Evolutionary conservation across 257 asterid genomes (phyloP), one percentile per base, ranked within the genome.

Genomic region (Fraxinus excelsior): DNA sequence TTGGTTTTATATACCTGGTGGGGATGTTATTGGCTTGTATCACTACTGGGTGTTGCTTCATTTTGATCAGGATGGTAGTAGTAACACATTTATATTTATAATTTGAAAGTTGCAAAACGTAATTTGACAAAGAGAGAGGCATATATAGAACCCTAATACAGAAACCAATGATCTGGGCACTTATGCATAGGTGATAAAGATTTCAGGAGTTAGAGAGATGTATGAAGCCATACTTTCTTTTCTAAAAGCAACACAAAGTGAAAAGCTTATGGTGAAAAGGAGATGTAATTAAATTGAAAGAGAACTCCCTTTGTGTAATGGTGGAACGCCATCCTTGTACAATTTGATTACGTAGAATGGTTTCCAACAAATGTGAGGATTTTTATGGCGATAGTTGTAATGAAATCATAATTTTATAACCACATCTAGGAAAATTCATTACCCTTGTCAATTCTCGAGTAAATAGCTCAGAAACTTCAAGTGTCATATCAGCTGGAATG

Each of bases 371-470:
- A 46, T 46, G 21, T 46, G n/a, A 46, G 58, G 58, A 46, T 14
- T 46, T 46, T 16, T 46, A 21, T 46, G 58, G 58, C 58, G 7
- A 46, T 16, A 46, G 58, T 46, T 14, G 58, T 46, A 14, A 46
- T 46, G 58, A 16, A 6, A 46, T 46, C 58, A 46, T 16, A 46
- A 16, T 46, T 7, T 46, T 46, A 14, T 16, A 46, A 46, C 58
- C 58, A 71, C 72, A 79, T 74, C 70, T 72, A 72, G 78, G 85
- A 49, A 71, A 73, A 68, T 67, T 32, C 38, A 51, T 86, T 92
- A 94, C 98, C 94, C 97, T 87, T 78, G 97, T 85, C 90, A 95
- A 79, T 86, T 95, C 99, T 85, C 98, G 91, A 38, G 88, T 86
- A 74, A 93, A 93, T 80, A 95, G 96, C 87, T 95, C 99, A 34